Percentiles rank a stretch among this genome's conserved stretches.
Evolutionary conservation across 2,329 filamentous ascomycete species (phyloP).

Genomic region (Amesomyces nigricolor): DNA sequence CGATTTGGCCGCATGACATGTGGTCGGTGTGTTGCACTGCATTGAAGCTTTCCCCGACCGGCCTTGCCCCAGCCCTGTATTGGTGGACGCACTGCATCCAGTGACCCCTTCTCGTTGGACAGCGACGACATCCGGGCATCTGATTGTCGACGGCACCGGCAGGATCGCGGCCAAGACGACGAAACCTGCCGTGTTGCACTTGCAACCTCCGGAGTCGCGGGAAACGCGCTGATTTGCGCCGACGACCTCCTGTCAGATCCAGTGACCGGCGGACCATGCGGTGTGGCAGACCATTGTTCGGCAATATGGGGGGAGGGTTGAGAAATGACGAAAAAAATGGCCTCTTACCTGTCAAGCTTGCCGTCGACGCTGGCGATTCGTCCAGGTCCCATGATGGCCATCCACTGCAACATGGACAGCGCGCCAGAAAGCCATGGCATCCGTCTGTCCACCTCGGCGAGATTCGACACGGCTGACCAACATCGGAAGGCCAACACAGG

Average conservation of each 20-base stretch:
- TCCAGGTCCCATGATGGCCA: slow-evolving; percentile 67
- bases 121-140: slow-evolving; percentile 10
- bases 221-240: slow-evolving; percentile 35
- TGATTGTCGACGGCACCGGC: neutral
- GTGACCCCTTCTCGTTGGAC: slow-evolving; percentile 12
- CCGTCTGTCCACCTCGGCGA: slow-evolving; percentile 68
- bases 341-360: slow-evolving; percentile 80
- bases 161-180: slow-evolving; percentile 13
- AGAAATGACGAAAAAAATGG: slow-evolving; percentile 17
- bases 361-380: slow-evolving; percentile 68
- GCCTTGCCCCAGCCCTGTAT: slow-evolving; percentile 23
- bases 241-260: slow-evolving; percentile 37
- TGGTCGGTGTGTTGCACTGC: slow-evolving; percentile 31
- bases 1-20: slow-evolving; percentile 32
- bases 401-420: slow-evolving; percentile 70
- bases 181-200: slow-evolving; percentile 30
- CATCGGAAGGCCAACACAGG: slow-evolving; percentile 72
- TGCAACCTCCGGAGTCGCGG: slow-evolving; percentile 25
- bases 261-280: slow-evolving; percentile 45
- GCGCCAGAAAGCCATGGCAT: slow-evolving; percentile 87
- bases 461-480: slow-evolving; percentile 66
- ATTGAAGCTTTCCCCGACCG: slow-evolving; percentile 24
- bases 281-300: slow-evolving; percentile 31
- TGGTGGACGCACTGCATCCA: slow-evolving; percentile 22
- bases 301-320: slow-evolving; percentile 14